Percentiles rank a stretch among this genome's conserved stretches.
Evolutionary conservation across 2,329 filamentous ascomycete species (phyloP).

Genomic region (Aspergillus flavus): DNA sequence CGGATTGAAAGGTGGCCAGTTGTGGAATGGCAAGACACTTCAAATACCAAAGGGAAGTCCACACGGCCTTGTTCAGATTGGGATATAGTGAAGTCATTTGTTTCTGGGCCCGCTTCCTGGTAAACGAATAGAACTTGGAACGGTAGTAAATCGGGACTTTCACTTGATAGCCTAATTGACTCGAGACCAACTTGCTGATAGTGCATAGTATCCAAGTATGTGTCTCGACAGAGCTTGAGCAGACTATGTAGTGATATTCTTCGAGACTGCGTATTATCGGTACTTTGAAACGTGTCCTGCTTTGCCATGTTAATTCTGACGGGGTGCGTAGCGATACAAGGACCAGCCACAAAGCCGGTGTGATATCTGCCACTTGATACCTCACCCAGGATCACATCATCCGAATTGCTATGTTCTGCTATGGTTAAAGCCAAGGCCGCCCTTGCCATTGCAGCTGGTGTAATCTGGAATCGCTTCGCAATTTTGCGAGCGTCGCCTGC

Average conservation of each 20-base stretch:
- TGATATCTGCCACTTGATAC: too few species aligned
- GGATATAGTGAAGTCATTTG: neutral
- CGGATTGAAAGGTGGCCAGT: conserved; percentile 7
- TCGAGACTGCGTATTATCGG: too few species aligned
- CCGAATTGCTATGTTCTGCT: too few species aligned
- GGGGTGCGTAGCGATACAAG: conserved; percentile 1
- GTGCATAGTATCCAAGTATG: conserved; percentile 7
- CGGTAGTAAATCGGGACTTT: conserved; percentile 1
- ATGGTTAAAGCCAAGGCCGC: too few species aligned
- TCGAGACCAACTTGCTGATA: conserved; percentile 8
- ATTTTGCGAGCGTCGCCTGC: too few species aligned
- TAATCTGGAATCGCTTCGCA: too few species aligned
- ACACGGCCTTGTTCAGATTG: neutral
- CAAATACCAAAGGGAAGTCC: conserved; percentile 11
- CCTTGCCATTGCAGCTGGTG: too few species aligned
- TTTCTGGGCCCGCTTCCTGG: neutral
- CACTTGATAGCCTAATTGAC: conserved; percentile 3
- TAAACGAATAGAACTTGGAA: conserved; percentile 14
- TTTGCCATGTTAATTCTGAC: conserved; percentile 5
- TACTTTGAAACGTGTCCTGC: neutral
- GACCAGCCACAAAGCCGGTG: too few species aligned
- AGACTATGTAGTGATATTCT: neutral
- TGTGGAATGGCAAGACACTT: conserved; percentile 3
- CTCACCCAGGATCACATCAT: too few species aligned
- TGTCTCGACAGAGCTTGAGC: neutral